Evolutionary conservation across 208 protist genomes (phyloP), one percentile per base, ranked within the genome.

Genomic region (Leptomonas seymouri): DNA sequence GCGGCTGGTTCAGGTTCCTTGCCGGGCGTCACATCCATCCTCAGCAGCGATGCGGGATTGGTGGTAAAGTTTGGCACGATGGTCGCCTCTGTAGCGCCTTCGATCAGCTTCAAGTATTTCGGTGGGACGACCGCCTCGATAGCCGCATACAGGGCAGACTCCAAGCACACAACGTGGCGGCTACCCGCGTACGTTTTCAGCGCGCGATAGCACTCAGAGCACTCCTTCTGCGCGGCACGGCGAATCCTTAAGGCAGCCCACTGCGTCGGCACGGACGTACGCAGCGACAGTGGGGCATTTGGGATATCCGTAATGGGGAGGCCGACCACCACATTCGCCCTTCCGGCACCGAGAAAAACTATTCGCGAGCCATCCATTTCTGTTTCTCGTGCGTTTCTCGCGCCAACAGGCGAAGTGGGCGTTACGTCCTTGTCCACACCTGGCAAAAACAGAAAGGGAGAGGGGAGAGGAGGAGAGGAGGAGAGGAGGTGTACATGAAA

Each of bases 31-130:
- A 69, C 3, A 62, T 61, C 64, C 39, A 53, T 9, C 41, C 27
- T 36, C 49, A 77, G 50, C 45, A 80, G 61, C 42, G 68, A 62
- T 3, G 62, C 74, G 20, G 74, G 67, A 27, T 74, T 63, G 28
- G 39, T 67, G 0, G 76, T 71, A 62, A 80, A 86, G 66, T 86
- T 78, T 20, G 81, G 81, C 48, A 86, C 25, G 12, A 86, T 48
- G 53, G 66, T 74, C 14, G 74, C 81, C 58, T 76, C 76, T 14
- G 66, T 55, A 27, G 68, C 68, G 28, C 31, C 36, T 18, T 44
- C 25, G 30, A 86, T 53, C 27, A 74, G 44, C n/a, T 45, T 16
- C 23, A 60, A 67, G 21, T 69, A 57, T 27, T 36, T 56, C 28
- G 59, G 27, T 34, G 81, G 76, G 6, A 81, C 66, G 5, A 71